Evolutionary conservation across 805 yeast species (phyloP).

Genomic region (Teunomyces kruisii): DNA sequence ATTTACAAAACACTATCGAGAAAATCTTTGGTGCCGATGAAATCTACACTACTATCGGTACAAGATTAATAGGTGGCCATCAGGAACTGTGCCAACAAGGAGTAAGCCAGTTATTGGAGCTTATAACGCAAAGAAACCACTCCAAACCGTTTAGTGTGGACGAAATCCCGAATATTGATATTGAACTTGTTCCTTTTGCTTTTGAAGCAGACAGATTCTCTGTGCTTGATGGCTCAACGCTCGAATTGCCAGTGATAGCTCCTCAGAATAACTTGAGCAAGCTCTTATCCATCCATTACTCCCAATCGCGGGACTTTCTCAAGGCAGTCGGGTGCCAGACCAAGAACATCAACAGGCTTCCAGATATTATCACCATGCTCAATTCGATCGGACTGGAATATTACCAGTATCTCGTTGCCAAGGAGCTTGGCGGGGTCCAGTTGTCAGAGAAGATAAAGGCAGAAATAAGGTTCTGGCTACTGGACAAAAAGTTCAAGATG

Average conservation of each 20-base stretch:
- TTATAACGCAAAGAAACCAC: not conserved
- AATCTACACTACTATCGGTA: not conserved
- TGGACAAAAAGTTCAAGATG: conserved; percentile 14
- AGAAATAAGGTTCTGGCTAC: conserved; percentile 7
- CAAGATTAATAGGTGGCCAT: not conserved
- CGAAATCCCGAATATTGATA: not conserved
- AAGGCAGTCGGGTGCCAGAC: conserved; percentile 3
- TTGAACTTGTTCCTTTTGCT: not conserved
- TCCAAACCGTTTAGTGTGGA: not conserved
- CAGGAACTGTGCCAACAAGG: not conserved
- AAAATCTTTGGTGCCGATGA: not conserved
- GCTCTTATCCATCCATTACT: conserved; percentile 12
- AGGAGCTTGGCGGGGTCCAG: conserved; percentile 4
- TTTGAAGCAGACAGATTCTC: not conserved
- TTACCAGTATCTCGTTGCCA: conserved; percentile 11
- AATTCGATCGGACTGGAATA: conserved; percentile 16
- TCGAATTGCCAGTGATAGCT: conserved; percentile 3
- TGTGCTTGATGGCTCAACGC: not conserved
- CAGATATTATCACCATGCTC: conserved; percentile 17
- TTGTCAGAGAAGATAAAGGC: conserved; percentile 7
- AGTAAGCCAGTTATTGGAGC: not conserved
- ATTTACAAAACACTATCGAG: conserved; percentile 1
- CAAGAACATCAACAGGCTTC: conserved; percentile 7
- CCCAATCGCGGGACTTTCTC: conserved; percentile 13
- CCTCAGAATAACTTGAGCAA: conserved; percentile 5